Evolutionary conservation across 768 basidiomycete species (phyloP).

Genomic region (Boletus vinaceobasis): DNA sequence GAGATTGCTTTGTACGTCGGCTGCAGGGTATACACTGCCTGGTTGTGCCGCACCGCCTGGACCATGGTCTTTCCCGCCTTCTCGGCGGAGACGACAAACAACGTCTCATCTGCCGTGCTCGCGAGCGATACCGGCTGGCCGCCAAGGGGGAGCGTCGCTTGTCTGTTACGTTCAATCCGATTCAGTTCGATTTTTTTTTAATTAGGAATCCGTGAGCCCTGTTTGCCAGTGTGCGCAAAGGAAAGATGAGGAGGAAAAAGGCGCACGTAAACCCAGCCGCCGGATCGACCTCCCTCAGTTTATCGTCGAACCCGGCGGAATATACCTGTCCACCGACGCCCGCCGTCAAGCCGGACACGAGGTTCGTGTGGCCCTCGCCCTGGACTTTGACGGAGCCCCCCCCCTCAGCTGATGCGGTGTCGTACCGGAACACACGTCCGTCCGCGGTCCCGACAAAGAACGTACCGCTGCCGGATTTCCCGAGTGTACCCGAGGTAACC

Average conservation of each 20-base stretch:
- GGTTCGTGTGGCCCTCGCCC: conserved; percentile 69
- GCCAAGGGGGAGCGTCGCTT: conserved; percentile 46
- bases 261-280: conserved; percentile 28
- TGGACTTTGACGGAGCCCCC: conserved; percentile 38
- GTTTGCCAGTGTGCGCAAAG: background rate
- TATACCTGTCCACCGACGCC: conserved; percentile 51
- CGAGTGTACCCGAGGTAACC: conserved; percentile 59
- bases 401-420: conserved; percentile 28
- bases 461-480: conserved; percentile 40
- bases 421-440: conserved; percentile 69
- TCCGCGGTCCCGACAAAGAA: conserved; percentile 82
- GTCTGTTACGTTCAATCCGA: conserved; percentile 34
- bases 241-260: background rate
- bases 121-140: conserved; percentile 72
- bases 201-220: background rate
- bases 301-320: conserved; percentile 81
- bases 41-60: conserved; percentile 69
- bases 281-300: conserved; percentile 59
- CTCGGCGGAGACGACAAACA: conserved; percentile 56
- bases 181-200: background rate
- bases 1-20: conserved; percentile 53
- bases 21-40: conserved; percentile 56
- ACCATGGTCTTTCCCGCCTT: conserved; percentile 39
- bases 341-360: conserved; percentile 60
- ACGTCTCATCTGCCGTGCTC: conserved; percentile 52